Evolutionary conservation across 495 filamentous ascomycete species (phyloP), one percentile per base, ranked within the genome.

Genomic region (Chaetomidium leptoderma): DNA sequence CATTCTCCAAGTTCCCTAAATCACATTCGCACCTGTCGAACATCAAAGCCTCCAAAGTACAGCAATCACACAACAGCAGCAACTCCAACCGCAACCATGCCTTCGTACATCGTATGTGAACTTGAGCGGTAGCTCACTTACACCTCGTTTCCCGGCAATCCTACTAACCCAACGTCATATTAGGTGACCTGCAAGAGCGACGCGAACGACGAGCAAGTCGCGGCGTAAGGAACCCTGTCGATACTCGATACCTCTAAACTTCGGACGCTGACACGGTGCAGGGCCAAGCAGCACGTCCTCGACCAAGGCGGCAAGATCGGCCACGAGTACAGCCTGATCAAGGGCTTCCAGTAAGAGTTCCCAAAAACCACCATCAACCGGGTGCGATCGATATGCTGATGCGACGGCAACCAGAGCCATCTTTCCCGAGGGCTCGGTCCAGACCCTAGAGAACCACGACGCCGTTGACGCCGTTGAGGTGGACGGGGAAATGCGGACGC

Each of bases 251-350:
- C 14, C 19, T 16, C 11, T 2, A 35, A 5, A n/a, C 8, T 19
- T 19, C 10, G n/a, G 10, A 52, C 27, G 27, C 52, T 66, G 53
- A 66, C 53, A 26, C 27, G 9, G 3, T 14, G 44, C 64, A 91
- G 87, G 57, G 86, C 89, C 58, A 96, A 95, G 83, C 73, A 89
- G 58, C 63, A 81, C 2, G 85, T 83, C 49, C 70, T 65, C 42
- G 75, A 81, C 30, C 82, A 90, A 63, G 92, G 92, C 57, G 93
- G 92, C 58, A 81, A 79, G 66, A 91, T 97, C 74, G 82, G 73
- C 51, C 83, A 92, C 63, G 88, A 92, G 67, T 96, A 88, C 78
- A 85, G 72, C 36, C 70, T 97, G 60, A 90, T 95, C 76, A 92
- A 90, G 72, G 90, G 88, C 37, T 96, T 97, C 78, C 85, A 86